Conservation (phyloP, 345 rosid genomes). For the Gossypium ekmanianum region DNA sequence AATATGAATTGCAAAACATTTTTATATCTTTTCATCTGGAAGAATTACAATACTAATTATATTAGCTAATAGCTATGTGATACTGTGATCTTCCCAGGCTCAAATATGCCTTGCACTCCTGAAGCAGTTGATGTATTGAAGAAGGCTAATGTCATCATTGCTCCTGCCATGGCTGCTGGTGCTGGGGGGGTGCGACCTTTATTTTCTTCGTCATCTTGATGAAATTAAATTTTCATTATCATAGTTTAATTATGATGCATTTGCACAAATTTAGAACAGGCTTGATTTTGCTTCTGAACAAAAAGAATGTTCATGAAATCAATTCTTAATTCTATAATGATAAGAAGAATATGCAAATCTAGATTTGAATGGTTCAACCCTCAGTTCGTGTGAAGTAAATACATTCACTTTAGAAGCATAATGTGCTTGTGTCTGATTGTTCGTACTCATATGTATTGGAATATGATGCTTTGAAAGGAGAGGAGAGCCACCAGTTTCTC, state of each 20-base stretch:
- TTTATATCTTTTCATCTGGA: not conserved
- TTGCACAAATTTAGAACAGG: not conserved
- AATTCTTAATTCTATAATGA: not conserved
- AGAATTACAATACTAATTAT: not conserved
- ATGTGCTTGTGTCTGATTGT: not conserved
- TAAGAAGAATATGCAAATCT: not conserved
- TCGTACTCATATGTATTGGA: not conserved
- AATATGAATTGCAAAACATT: constrained; percentile 10
- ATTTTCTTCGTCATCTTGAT: not conserved
- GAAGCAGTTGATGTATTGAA: constrained; percentile 88
- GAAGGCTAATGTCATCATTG: constrained; percentile 81
- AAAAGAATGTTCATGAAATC: not conserved
- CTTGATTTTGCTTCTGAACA: not conserved
- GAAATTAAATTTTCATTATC: constrained; percentile 1
- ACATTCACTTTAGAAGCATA: not conserved
- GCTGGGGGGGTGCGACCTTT: constrained; percentile 84
- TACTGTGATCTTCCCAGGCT: constrained; percentile 45
- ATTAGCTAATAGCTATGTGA: constrained; percentile 2
- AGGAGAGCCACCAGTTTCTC: not conserved
- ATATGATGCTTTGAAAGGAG: not conserved
- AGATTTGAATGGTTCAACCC: not conserved
- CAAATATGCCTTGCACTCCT: constrained; percentile 95
- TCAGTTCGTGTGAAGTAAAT: not conserved
- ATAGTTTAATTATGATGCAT: constrained; percentile 6
- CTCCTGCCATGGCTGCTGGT: constrained; percentile 98